Evolutionary conservation across 1,139 yeast genomes (phyloP).

Genomic region (Scheffersomyces quercinus): DNA sequence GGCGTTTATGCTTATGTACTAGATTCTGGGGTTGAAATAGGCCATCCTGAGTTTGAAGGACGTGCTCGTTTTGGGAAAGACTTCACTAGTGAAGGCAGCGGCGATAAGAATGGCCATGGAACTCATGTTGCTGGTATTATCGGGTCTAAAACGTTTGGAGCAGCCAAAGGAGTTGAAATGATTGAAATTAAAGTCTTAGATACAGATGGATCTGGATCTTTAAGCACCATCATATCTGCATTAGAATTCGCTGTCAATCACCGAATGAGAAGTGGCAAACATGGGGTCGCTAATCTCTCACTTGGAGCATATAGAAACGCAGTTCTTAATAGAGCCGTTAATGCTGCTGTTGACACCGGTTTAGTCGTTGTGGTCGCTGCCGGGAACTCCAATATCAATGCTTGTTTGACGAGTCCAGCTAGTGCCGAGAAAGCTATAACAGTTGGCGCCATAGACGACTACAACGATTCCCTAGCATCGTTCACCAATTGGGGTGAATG

Average conservation of each 20-base stretch:
- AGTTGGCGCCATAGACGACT: conserved; percentile 85
- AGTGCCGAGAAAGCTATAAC: conserved; percentile 71
- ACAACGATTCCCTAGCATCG: conserved; percentile 63
- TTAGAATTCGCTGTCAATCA: conserved; percentile 72
- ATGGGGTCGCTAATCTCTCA: conserved; percentile 78
- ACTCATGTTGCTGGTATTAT: conserved; percentile 92
- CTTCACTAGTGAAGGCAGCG: conserved; percentile 59
- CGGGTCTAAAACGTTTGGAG: conserved; percentile 77
- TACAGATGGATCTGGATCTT: conserved; percentile 62
- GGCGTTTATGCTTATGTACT: conserved; percentile 74
- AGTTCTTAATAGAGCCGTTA: conserved; percentile 70
- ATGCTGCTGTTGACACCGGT: conserved; percentile 70
- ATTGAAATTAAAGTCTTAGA: conserved; percentile 74
- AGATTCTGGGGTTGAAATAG: conserved; percentile 69
- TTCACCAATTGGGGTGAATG: conserved; percentile 90
- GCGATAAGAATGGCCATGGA: conserved; percentile 73
- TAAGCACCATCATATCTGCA: conserved; percentile 68
- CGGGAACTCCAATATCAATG: conserved; percentile 76
- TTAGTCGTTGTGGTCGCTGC: conserved; percentile 85
- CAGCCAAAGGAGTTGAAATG: conserved; percentile 65
- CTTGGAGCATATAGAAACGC: conserved; percentile 70
- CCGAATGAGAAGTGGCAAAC: conserved; percentile 36
- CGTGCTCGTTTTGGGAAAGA: conserved; percentile 62
- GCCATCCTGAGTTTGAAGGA: conserved; percentile 66
- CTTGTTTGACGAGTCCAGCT: conserved; percentile 81